Base-by-base conservation (phyloP, 805 yeast species). In the Torulaspora delbrueckii region DNA sequence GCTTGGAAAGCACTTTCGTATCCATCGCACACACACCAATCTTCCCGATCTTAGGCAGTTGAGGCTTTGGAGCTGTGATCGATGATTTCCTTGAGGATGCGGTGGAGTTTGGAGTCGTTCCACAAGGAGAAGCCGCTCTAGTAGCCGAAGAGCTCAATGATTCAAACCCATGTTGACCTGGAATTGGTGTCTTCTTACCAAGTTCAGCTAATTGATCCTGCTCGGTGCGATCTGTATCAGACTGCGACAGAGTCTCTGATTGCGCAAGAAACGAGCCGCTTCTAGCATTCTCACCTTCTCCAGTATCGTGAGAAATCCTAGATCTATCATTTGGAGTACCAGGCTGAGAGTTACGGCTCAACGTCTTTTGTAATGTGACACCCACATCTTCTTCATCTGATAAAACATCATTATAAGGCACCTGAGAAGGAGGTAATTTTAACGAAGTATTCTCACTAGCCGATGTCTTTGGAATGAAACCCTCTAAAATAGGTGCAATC, bases 21-120 rank as follows among this genome's bases (percentile, higher is more conserved):
- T 93, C 99, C 97, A 93, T 90, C 8, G 99, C 99, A 69, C 99
- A 93, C 1, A 93, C 96, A 43, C 99, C 99, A 56, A 93, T 87
- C 54, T 87, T 90, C 32, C 99, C 98, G 52, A 90, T 79, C 53
- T 76, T 80, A 3, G 86, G 87, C 42, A 81, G 58, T 51, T 75
- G 74, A 3, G 81, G 53, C 34, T 57, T 59, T 2, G 43, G 30
- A 8, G 44, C 50, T 14, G 55, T 52, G 6, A 59, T 45, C 1
- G 68, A 62, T 2, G 64, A 50, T 35, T 55, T 63, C 33, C 67
- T 52, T 3, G 68, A 62, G 2, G 62, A 53, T 1, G 57, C 43
- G 8, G 55, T 53, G 3, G 66, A 59, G 31, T 55, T 60, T 22
- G 57, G 52, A 3, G 53, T 45, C 3, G 60, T 46, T 22, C 35